Percentiles rank a stretch among this genome's conserved stretches.
phyloP scores from a whole-genome alignment of 345 rosid genomes.

The Capsella bursapastoris region DNA sequence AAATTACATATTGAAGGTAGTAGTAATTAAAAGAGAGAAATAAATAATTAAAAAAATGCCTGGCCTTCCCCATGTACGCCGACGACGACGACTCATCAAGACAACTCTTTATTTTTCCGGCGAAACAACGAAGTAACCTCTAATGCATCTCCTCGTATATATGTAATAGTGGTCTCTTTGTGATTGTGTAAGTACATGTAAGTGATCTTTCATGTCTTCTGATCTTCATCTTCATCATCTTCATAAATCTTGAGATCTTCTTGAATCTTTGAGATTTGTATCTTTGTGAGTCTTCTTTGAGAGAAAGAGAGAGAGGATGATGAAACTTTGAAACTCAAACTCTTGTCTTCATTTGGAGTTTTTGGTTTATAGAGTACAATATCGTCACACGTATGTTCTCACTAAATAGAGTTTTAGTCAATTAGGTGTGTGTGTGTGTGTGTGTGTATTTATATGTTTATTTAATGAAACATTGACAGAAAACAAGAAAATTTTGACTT shows the following conservation, averaged over 20 bases:
- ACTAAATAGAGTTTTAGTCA: not conserved
- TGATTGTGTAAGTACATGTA: not conserved
- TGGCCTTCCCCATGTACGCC: slow-evolving; percentile 49
- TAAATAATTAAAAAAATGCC: slow-evolving; percentile 34
- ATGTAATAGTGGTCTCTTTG: not conserved
- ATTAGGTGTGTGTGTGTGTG: not conserved
- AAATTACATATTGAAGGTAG: slow-evolving; percentile 23
- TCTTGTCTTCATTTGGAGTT: slow-evolving; percentile 24
- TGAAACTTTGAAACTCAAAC: slow-evolving; percentile 22
- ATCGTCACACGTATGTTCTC: not conserved
- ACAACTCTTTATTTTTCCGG: slow-evolving; percentile 23
- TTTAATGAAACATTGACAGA: not conserved
- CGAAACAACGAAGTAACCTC: slow-evolving; percentile 37
- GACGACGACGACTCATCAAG: slow-evolving; percentile 8
- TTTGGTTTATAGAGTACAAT: slow-evolving; percentile 4
- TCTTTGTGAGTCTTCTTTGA: slow-evolving; percentile 7
- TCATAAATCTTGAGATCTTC: too few species aligned
- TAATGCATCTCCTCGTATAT: slow-evolving; percentile 25
- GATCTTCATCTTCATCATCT: slow-evolving; percentile 33
- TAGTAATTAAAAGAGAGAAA: not conserved
- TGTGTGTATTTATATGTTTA: not conserved
- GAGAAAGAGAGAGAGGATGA: slow-evolving; percentile 22
- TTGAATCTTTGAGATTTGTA: not conserved
- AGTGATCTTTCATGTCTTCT: slow-evolving; percentile 14
- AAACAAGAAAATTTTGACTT: slow-evolving; percentile 29